Conservation (phyloP, 306 rosid species). For the Psophocarpus tetragonolobus region DNA sequence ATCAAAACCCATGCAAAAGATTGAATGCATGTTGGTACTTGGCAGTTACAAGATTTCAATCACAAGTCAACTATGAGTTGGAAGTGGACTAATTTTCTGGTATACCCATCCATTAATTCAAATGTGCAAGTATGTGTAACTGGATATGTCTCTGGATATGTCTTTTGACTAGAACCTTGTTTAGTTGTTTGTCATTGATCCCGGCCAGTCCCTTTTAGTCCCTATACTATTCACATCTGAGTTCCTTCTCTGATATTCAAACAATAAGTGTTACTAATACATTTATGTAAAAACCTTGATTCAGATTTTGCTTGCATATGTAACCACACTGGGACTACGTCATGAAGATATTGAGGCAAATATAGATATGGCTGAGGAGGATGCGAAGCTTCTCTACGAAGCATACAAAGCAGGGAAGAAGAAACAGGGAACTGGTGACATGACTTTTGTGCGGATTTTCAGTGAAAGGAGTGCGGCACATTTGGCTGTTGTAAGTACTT, state of each 20-base stretch:
- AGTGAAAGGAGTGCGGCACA: constrained; percentile 71
- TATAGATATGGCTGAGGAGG: constrained; percentile 43
- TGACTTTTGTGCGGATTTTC: constrained; percentile 57
- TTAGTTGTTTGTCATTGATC: neutral
- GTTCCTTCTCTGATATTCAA: constrained; percentile 11
- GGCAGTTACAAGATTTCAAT: neutral
- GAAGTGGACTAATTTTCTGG: neutral
- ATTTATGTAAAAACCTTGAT: neutral
- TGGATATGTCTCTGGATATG: neutral
- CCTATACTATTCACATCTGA: neutral
- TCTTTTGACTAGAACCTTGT: neutral
- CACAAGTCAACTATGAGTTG: constrained; percentile 1
- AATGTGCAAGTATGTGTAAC: constrained; percentile 1
- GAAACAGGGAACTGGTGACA: constrained; percentile 55
- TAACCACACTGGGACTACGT: constrained; percentile 54
- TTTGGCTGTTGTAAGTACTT: constrained; percentile 52
- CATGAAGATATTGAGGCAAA: constrained; percentile 72
- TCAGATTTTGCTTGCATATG: constrained; percentile 68
- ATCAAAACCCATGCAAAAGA: neutral
- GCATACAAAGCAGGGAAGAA: constrained; percentile 61
- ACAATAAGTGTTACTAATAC: neutral
- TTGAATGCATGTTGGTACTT: neutral
- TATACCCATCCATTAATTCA: neutral
- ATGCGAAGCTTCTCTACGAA: constrained; percentile 46
- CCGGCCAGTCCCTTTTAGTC: neutral